Evolutionary conservation across 305 asterid genomes (phyloP), one percentile per base, ranked within the genome.

Genomic region (Fraxinus sp.): DNA sequence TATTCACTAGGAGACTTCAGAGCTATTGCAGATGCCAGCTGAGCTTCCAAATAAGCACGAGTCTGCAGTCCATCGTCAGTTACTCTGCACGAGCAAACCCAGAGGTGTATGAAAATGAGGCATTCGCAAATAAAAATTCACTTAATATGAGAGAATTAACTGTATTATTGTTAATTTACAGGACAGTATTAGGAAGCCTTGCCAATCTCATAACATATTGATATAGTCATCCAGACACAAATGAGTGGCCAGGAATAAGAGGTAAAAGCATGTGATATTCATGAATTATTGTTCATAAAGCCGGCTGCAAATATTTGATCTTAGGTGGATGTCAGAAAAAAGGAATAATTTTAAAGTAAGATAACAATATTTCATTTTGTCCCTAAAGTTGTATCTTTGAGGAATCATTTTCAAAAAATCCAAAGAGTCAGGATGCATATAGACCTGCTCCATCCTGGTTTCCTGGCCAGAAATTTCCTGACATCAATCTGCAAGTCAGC

Each of bases 401-500:
- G 16, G 24, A 41, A 37, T 41, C 36, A 33, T 16, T 64, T 26
- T 59, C n/a, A 74, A 55, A 71, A 71, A 73, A 20, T 35, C 8
- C 20, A 28, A 75, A 41, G 26, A 72, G 37, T 75, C 28, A 37
- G 49, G 74, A 85, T 20, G 85, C 82, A 72, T n/a, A 84, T 86
- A 75, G 75, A 96, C 99, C 99, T 94, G 96, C 89, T 93, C 98
- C 98, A 94, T 76, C 98, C 98, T 35, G 98, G 99, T 87, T 91
- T 96, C 77, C 98, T 87, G 2, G 99, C 98, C 73, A 91, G 87
- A 88, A 86, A 96, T 89, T 96, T 96, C 89, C 97, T 86, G 80
- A 94, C 93, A 85, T 96, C 99, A 77, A 94, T 97, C 88, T 96
- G 99, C 88, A 96, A 85, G 18, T 88, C 90, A 32, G 97, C 97